Evolutionary conservation across 148 eudicot species (phyloP), one percentile per base, ranked within the genome.

Genomic region (Pouteria glomerata): DNA sequence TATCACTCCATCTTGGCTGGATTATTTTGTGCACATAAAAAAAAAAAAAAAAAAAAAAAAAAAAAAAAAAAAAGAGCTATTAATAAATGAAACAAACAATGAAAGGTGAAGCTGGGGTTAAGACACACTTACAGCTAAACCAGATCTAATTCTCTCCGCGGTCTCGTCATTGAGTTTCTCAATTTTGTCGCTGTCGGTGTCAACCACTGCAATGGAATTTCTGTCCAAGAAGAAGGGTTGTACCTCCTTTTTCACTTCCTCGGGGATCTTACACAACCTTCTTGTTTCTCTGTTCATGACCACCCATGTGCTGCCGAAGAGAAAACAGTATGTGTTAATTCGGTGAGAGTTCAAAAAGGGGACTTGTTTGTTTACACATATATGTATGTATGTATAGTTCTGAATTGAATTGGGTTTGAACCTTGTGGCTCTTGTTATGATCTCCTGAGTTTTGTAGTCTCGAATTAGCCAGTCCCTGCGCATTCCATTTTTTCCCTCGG

Each of bases 1-100:
- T 86, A 71, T 92, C 97, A 67, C 89, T 89, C 97, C 97, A 92
- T 76, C 92, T 86, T 53, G 97, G 97, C 97, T 92, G 92, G 63
- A 79, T 60, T n/a, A n/a, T 13, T 23, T 57, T 13, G 13, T 15
- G 48, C 3, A n/a, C n/a, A n/a, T n/a, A n/a, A n/a, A n/a, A n/a
- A n/a, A n/a, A n/a, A n/a, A n/a, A n/a, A n/a, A n/a, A n/a, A n/a
- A n/a, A n/a, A n/a, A n/a, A n/a, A n/a, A n/a, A n/a, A n/a, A n/a
- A n/a, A n/a, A n/a, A n/a, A n/a, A n/a, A n/a, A n/a, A n/a, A n/a
- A n/a, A n/a, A n/a, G n/a, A n/a, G n/a, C n/a, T n/a, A n/a, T n/a
- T n/a, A n/a, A n/a, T n/a, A n/a, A n/a, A n/a, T n/a, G n/a, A n/a
- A n/a, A n/a, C n/a, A n/a, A n/a, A n/a, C n/a, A n/a, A 23, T 5